phyloP scores from a whole-genome alignment of 371 early-diverging fungal species.

The Sporodiniella umbellata region DNA sequence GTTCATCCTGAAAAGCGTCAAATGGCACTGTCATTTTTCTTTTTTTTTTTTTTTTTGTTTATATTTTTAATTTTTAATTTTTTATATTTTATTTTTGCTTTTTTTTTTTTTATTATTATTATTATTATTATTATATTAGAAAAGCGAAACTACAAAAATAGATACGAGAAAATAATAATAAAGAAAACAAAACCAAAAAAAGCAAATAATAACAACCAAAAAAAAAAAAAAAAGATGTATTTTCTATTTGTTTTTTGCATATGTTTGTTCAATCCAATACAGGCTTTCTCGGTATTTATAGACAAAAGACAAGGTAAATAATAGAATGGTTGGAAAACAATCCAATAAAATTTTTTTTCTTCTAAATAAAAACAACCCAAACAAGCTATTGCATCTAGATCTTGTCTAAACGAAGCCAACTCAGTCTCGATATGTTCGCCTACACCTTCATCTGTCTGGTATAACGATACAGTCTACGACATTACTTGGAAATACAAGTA shows the following conservation, averaged over 20 bases:
- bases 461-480: slow-evolving; percentile 35
- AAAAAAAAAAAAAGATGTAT: background rate
- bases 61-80: too few species aligned
- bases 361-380: too few species aligned
- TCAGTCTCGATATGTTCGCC: slow-evolving; percentile 37
- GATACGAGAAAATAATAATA: too few species aligned
- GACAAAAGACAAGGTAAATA: slow-evolving; percentile 24
- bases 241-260: background rate
- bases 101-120: too few species aligned
- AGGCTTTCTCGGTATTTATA: background rate
- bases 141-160: too few species aligned
- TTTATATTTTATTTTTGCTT: too few species aligned
- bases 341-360: background rate
- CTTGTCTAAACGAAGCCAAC: slow-evolving; percentile 28
- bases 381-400: slow-evolving; percentile 33
- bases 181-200: too few species aligned
- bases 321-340: background rate
- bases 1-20: too few species aligned
- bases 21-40: too few species aligned
- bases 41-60: too few species aligned
- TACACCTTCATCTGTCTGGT: slow-evolving; percentile 23
- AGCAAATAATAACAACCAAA: background rate
- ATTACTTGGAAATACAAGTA: slow-evolving; percentile 50
- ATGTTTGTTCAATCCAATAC: background rate
- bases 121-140: too few species aligned